Percentiles rank a stretch among this genome's conserved stretches.
Evolutionary conservation across 192 early-diverging fungal species (phyloP).

Genomic region (Mortierella hygrophila): DNA sequence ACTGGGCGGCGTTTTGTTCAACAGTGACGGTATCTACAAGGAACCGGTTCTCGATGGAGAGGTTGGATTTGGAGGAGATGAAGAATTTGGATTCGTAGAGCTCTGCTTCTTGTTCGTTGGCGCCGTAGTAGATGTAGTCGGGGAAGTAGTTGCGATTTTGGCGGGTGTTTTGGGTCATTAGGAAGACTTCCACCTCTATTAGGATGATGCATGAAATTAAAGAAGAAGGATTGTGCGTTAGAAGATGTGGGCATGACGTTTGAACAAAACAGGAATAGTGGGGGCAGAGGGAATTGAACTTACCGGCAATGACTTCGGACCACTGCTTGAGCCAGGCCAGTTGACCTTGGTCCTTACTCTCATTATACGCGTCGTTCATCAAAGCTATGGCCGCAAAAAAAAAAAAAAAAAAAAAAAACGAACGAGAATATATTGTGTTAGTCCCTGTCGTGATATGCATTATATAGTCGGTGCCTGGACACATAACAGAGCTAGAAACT

Average conservation of each 20-base stretch:
- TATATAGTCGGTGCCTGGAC: not conserved
- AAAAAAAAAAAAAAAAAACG: not conserved
- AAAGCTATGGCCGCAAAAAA: constrained; percentile 18
- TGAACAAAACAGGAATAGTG: not conserved
- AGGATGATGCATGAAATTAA: not conserved
- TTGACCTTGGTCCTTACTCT: constrained; percentile 47
- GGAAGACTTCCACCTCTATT: constrained; percentile 39
- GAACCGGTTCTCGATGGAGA: constrained; percentile 50
- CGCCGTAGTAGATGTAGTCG: constrained; percentile 50
- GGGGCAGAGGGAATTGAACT: not conserved
- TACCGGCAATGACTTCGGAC: constrained; percentile 52
- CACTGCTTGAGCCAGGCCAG: constrained; percentile 53
- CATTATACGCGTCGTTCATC: constrained; percentile 51
- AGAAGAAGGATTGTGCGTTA: not conserved
- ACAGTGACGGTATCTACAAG: constrained; percentile 29
- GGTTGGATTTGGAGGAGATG: constrained; percentile 44
- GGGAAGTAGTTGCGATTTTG: constrained; percentile 55
- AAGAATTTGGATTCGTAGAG: constrained; percentile 38
- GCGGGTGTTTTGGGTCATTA: constrained; percentile 26
- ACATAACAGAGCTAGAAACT: not conserved
- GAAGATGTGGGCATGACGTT: not conserved
- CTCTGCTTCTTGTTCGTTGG: constrained; percentile 50
- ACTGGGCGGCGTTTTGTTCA: constrained; percentile 24
- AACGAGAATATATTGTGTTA: not conserved
- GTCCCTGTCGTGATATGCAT: no score